phyloP scores from a whole-genome alignment of 2,329 filamentous ascomycete species.

The Fusarium armeniacum region DNA sequence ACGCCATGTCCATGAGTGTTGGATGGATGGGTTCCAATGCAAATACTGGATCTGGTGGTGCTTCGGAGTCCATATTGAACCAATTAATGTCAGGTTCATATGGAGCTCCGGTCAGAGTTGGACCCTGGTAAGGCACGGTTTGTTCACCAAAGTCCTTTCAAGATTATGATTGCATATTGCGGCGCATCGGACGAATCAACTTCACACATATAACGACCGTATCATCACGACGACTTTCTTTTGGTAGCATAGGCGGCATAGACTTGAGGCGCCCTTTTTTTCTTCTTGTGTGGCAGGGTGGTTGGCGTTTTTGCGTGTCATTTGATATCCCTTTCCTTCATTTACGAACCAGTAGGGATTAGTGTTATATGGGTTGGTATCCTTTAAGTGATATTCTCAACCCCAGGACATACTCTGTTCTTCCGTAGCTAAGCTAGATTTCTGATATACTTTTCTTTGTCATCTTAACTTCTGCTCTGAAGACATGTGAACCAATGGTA shows the following conservation, averaged over 20 bases:
- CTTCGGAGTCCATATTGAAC: conserved; percentile 68
- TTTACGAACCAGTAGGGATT: conserved; percentile 44
- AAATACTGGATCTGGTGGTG: conserved; percentile 41
- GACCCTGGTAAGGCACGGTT: conserved; percentile 66
- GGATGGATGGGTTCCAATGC: conserved; percentile 77
- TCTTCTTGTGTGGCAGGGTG: conserved; percentile 50
- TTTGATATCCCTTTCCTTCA: conserved; percentile 52
- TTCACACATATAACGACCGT: conserved; percentile 54
- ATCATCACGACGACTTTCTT: conserved; percentile 53
- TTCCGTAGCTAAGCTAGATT: conserved; percentile 51
- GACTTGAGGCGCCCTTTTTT: conserved; percentile 52
- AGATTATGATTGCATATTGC: conserved; percentile 47
- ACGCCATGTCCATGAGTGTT: conserved; percentile 79
- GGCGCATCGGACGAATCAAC: conserved; percentile 45
- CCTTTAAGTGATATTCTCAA: conserved; percentile 20
- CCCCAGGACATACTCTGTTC: conserved; percentile 36
- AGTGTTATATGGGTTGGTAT: conserved; percentile 31
- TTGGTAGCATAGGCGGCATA: conserved; percentile 56
- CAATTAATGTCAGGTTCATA: conserved; percentile 73
- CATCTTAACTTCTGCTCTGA: neutral
- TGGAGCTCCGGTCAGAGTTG: conserved; percentile 71
- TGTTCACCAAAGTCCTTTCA: conserved; percentile 14
- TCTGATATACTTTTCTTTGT: conserved; percentile 31
- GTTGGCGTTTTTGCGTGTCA: conserved; percentile 54
- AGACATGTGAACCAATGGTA: neutral